A percentile compares a stretch with the other conserved stretches of the same genome.
Evolutionary conservation across 2,329 filamentous ascomycete genomes (phyloP).

Genomic region (Diaporthe batatas): DNA sequence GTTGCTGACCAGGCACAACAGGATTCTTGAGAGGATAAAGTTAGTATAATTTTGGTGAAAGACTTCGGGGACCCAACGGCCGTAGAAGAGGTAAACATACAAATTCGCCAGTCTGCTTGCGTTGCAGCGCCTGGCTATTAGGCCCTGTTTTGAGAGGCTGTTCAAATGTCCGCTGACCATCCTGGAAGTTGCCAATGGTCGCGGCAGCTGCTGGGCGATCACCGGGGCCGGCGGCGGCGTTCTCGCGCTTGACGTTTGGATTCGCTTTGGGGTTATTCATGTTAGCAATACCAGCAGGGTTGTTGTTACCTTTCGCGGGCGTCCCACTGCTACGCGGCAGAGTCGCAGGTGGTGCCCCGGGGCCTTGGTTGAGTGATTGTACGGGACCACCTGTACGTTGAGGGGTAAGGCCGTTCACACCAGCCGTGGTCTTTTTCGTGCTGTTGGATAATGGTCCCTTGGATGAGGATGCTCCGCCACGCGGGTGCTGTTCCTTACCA

Average conservation of each 20-base stretch:
- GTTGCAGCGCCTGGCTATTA: background rate
- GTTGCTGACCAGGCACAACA: background rate
- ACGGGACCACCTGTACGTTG: background rate
- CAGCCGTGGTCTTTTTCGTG: conserved; percentile 2
- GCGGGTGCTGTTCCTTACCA: conserved; percentile 2
- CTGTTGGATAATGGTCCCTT: background rate
- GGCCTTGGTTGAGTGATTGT: background rate
- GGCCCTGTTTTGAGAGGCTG: background rate
- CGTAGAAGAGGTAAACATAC: background rate
- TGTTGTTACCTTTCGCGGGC: conserved; percentile 17
- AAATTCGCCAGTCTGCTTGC: background rate
- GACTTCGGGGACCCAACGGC: background rate
- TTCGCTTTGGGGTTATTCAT: conserved; percentile 6
- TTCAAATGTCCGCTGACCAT: background rate
- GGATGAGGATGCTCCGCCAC: conserved; percentile 1
- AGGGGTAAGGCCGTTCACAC: conserved; percentile 10
- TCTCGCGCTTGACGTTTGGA: conserved; percentile 4
- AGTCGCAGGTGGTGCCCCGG: background rate
- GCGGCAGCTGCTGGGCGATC: background rate
- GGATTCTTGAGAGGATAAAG: background rate
- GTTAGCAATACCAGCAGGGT: background rate
- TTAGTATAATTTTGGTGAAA: background rate
- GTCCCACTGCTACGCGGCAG: background rate
- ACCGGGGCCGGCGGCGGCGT: background rate
- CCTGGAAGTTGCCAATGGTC: background rate